These are phyloP conservation scores for Aureobasidium zeae DNA, from an alignment of 2,329 filamentous ascomycete genomes.

Conservation along the genomic window DNA sequence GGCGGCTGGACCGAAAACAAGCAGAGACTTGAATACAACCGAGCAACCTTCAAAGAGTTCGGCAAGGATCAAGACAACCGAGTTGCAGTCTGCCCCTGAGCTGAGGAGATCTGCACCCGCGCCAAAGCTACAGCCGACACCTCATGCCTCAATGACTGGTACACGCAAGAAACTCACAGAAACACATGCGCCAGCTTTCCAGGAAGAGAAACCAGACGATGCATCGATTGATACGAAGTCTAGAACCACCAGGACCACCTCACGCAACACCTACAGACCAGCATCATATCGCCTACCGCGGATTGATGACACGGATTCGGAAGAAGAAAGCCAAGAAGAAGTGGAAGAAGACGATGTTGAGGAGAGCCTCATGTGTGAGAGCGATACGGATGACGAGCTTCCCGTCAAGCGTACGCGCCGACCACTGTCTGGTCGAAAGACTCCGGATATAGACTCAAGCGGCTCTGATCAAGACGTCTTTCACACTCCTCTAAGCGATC, in stretches of 20 bases:
- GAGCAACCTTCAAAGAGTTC: background rate
- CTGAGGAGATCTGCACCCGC: background rate
- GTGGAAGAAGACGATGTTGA: constrained; percentile 25
- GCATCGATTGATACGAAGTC: background rate
- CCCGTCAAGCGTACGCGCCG: background rate
- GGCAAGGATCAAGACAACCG: background rate
- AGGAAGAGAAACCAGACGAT: background rate
- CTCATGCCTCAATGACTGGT: too few relatives aligned
- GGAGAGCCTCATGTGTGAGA: constrained; percentile 29
- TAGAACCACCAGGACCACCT: constrained; percentile 10
- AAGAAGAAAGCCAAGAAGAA: constrained; percentile 14
- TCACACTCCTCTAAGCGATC: constrained; percentile 5
- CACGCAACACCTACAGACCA: constrained; percentile 6
- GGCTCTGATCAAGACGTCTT: constrained; percentile 10
- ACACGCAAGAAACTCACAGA: too few relatives aligned
- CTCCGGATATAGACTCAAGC: constrained; percentile 6
- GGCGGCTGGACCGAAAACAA: background rate
- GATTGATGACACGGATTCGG: background rate
- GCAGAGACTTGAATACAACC: background rate
- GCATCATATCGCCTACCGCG: constrained; percentile 2
- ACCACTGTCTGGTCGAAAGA: background rate
- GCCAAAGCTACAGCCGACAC: background rate
- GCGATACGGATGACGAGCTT: constrained; percentile 14
- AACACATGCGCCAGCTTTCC: background rate
- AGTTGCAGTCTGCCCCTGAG: constrained; percentile 2